Base-by-base conservation (phyloP, 2,329 filamentous ascomycete genomes). In the Diatrype stigma region DNA sequence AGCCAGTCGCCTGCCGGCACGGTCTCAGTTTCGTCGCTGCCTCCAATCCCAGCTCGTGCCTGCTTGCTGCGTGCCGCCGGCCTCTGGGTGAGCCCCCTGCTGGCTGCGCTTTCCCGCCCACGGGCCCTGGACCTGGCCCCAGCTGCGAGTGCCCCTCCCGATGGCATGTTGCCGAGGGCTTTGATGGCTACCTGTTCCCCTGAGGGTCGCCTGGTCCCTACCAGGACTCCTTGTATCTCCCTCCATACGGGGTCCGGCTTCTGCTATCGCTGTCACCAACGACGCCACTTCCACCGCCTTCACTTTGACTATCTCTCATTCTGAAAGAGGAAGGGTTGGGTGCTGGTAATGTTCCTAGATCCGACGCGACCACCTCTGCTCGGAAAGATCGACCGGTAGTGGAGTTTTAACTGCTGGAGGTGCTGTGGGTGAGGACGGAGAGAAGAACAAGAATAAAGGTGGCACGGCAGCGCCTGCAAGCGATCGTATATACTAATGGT, bases 51-150 rank as follows among this genome's bases (percentile, higher is more conserved):
- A n/a, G n/a, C n/a, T n/a, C n/a, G n/a, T n/a, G n/a, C n/a, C n/a
- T n/a, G n/a, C n/a, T n/a, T n/a, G n/a, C n/a, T n/a, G n/a, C n/a
- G n/a, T n/a, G n/a, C n/a, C n/a, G n/a, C n/a, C n/a, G n/a, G n/a
- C n/a, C n/a, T n/a, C n/a, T n/a, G n/a, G n/a, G n/a, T n/a, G n/a
- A n/a, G n/a, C n/a, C n/a, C n/a, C n/a, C n/a, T n/a, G n/a, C 2
- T 84, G 81, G 75, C 75, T 74, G 38, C 66, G 84, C 56, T 56
- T 85, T 51, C 72, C 80, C 23, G 76, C 75, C 0, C 79, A 79
- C 5, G 82, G 82, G 0, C 60, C 85, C 2, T 85, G 82, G 81
- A 81, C 82, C 2, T n/a, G n/a, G n/a, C n/a, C n/a, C n/a, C n/a
- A n/a, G n/a, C n/a, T n/a, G n/a, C n/a, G n/a, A n/a, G n/a, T n/a